These are phyloP conservation scores for Alternaria incomplexa DNA, from an alignment of 2,329 filamentous ascomycete species.

Conservation along the genomic window DNA sequence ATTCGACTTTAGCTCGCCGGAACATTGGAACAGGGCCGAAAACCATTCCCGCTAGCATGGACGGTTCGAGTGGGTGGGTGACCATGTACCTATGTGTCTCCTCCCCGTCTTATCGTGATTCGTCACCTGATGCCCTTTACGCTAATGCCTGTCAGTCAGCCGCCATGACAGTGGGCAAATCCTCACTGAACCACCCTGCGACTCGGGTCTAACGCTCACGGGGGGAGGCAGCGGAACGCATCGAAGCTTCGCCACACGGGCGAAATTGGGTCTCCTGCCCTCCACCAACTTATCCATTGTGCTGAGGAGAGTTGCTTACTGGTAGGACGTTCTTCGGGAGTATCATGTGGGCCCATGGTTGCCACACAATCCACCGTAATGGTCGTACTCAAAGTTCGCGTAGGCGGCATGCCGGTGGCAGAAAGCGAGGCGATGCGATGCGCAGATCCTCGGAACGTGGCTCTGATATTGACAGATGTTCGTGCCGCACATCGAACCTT, in stretches of 20 bases:
- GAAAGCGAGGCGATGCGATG: not conserved
- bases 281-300: constrained; percentile 7
- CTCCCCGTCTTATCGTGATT: constrained; percentile 18
- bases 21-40: constrained; percentile 11
- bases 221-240: constrained; percentile 25
- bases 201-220: constrained; percentile 25
- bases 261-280: constrained; percentile 16
- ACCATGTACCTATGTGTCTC: constrained; percentile 23
- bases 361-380: constrained; percentile 3
- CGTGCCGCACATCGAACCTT: constrained; percentile 4
- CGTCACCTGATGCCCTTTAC: constrained; percentile 30
- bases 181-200: constrained; percentile 22
- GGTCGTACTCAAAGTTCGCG: not conserved
- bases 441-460: not conserved
- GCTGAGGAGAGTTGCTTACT: constrained; percentile 11
- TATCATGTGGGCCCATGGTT: constrained; percentile 5
- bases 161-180: constrained; percentile 19
- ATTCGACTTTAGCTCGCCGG: constrained; percentile 17
- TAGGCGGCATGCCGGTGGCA: not conserved
- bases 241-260: constrained; percentile 36
- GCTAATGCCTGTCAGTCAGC: constrained; percentile 33
- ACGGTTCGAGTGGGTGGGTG: constrained; percentile 20
- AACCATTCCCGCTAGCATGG: constrained; percentile 19
- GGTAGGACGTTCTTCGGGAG: not conserved
- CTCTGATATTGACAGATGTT: not conserved